Evolutionary conservation across 148 eudicot species (phyloP), one percentile per base, ranked within the genome.

Genomic region (Fallopia convolvulus): DNA sequence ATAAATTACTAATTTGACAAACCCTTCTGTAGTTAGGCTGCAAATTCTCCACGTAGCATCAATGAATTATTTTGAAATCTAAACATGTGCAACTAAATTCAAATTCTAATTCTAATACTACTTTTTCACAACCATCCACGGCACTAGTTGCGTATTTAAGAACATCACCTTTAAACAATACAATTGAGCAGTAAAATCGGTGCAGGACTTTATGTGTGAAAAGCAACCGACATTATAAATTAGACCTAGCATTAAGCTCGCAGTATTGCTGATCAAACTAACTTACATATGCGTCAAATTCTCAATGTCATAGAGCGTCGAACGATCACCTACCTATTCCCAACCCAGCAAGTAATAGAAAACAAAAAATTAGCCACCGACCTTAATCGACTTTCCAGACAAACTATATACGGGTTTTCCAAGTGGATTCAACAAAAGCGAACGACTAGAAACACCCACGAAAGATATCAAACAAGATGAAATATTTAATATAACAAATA

Each of bases 391-490:
- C 23, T 40, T 70, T 41, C 11, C 47, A 40, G 23, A 17, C 49
- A 71, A 32, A 41, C 49, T 44, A 71, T 23, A 71, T 5, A n/a
- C 75, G 23, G 17, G 75, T 20, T n/a, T 41, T 42, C 15, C 30
- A n/a, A 15, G 53, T 42, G 75, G 75, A 26, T 55, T 55, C 75
- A 40, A 52, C 55, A 73, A 44, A 73, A 46, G 13, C 53, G 17
- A 73, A 49, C 49, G 26, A 41, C 75, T 17, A 72, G 52, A 48
- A 73, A 48, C 75, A 72, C 20, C 53, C 55, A 73, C 30, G 32
- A 72, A 41, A n/a, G 18, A 18, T 2, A 18, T 72, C 1, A 18
- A 40, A n/a, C 20, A 36, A 20, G 8, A 39, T 6, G 20, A 42
- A 71, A 39, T 42, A 47, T 76, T 18, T 8, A 75, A 78, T 26